Evolutionary conservation across 179 eudicot genomes (phyloP), one percentile per base, ranked within the genome.

Genomic region (Patellifolia procumbens): DNA sequence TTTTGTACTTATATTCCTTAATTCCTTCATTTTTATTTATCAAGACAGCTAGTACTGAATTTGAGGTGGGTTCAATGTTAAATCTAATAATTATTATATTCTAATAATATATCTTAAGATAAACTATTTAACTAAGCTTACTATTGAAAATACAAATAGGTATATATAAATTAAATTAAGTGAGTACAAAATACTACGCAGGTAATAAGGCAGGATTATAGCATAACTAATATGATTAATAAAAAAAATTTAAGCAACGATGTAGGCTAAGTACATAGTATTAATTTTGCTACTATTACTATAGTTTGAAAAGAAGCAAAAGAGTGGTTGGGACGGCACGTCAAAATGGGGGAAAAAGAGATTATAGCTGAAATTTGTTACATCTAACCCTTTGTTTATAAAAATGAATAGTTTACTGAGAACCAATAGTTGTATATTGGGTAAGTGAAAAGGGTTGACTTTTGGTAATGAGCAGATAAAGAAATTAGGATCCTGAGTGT

Each of bases 251-350:
- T 66, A 31, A 63, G 24, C 35, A 11, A 67, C 45, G 91, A 86
- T 65, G 74, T 87, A 58, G 87, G 84, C 79, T 59, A 83, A 37
- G 56, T 69, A 64, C 79, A 29, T 13, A 26, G 13, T 16, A 29
- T 17, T 63, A 20, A 4, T 32, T 63, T 63, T 17, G 2, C 1
- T 90, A 70, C 81, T n/a, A 85, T 79, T 52, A 70, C 71, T 42
- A 68, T 49, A 75, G 84, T 77, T 76, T 71, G 78, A 71, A 73
- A 73, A 28, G 81, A 78, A 73, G 84, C 78, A 52, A 77, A 70
- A 70, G 83, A 80, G 82, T 75, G 61, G 75, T 80, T 80, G 79
- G 45, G 63, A 80, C 79, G 82, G 82, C 82, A 80, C 82, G 82
- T 79, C 82, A 80, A 80, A 74, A 45, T 32, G 59, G 48, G 43